These are phyloP conservation scores for Colletotrichum paranaense DNA, from an alignment of 2,329 filamentous ascomycete species.

Conservation along the genomic window DNA sequence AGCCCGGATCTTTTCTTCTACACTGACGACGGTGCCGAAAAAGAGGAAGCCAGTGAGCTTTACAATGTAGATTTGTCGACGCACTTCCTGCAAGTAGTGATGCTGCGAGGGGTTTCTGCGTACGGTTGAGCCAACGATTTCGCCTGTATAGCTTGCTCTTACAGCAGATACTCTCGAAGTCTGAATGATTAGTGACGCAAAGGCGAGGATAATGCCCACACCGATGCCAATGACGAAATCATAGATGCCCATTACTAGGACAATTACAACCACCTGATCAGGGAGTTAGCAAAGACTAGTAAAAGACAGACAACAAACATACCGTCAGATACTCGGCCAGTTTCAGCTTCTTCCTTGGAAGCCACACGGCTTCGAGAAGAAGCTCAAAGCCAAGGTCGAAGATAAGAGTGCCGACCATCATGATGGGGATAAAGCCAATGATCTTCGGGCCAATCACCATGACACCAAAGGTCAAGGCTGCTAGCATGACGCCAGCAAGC, in stretches of 20 bases:
- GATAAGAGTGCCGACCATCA: conserved; percentile 96
- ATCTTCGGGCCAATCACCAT: conserved; percentile 88
- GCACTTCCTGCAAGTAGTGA: conserved; percentile 85
- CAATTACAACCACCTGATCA: conserved; percentile 79
- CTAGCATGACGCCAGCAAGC: conserved; percentile 87
- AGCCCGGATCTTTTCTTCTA: conserved; percentile 87
- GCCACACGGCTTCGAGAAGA: conserved; percentile 86
- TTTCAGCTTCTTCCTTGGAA: conserved; percentile 89
- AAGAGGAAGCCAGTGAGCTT: conserved; percentile 97
- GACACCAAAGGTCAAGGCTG: conserved; percentile 80
- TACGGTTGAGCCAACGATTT: conserved; percentile 91
- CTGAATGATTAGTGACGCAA: conserved; percentile 90
- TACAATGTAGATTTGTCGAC: conserved; percentile 88
- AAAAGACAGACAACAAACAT: conserved; percentile 42
- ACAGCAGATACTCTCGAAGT: conserved; percentile 91
- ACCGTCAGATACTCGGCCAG: conserved; percentile 89
- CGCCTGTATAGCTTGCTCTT: conserved; percentile 88
- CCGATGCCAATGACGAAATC: conserved; percentile 97
- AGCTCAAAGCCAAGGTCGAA: conserved; percentile 95
- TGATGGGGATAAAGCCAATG: conserved; percentile 94
- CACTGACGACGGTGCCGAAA: conserved; percentile 96
- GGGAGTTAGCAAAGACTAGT: conserved; percentile 25
- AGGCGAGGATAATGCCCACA: conserved; percentile 90
- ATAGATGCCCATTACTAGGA: conserved; percentile 94
- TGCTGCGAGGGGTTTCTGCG: conserved; percentile 90